phyloP scores from a whole-genome alignment of 2,329 filamentous ascomycete genomes.

The Botrytis elliptica region DNA sequence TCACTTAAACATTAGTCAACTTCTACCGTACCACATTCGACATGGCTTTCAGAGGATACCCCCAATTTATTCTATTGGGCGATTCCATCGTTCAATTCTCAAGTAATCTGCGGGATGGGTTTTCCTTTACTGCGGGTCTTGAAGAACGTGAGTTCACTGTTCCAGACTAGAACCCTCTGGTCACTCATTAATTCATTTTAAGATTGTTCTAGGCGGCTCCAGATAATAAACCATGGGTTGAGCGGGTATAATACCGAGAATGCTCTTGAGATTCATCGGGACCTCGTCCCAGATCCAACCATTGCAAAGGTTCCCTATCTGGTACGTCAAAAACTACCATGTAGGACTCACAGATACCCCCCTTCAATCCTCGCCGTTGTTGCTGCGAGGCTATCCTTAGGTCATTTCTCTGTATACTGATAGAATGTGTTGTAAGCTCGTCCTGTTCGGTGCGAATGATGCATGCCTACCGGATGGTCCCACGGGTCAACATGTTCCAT shows the following conservation, averaged over 20 bases:
- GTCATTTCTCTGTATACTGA: not conserved
- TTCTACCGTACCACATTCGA: not conserved
- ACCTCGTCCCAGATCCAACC: conserved; percentile 66
- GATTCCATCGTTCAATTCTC: conserved; percentile 82
- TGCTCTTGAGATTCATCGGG: conserved; percentile 65
- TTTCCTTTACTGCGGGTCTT: conserved; percentile 71
- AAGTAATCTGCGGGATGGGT: conserved; percentile 61
- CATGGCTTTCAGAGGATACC: conserved; percentile 15
- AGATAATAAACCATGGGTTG: conserved; percentile 86
- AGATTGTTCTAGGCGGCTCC: conserved; percentile 76
- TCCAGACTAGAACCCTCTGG: conserved; percentile 17
- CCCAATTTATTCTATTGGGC: conserved; percentile 78
- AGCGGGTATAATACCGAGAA: conserved; percentile 79
- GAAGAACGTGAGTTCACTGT: conserved; percentile 30
- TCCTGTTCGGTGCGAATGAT: conserved; percentile 92
- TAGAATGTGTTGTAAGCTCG: conserved; percentile 31
- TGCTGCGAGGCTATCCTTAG: not conserved
- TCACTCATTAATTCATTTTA: conserved; percentile 21
- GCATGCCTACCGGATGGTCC: conserved; percentile 59
- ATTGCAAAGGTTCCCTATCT: conserved; percentile 65
- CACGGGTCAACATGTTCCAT: conserved; percentile 71
- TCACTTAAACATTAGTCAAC: not conserved
- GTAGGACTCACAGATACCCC: not conserved
- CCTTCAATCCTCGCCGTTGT: not conserved
- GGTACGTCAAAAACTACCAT: conserved; percentile 33